phyloP scores from a whole-genome alignment of 208 protist species.

The Herpetomonas samuelpessoai region DNA sequence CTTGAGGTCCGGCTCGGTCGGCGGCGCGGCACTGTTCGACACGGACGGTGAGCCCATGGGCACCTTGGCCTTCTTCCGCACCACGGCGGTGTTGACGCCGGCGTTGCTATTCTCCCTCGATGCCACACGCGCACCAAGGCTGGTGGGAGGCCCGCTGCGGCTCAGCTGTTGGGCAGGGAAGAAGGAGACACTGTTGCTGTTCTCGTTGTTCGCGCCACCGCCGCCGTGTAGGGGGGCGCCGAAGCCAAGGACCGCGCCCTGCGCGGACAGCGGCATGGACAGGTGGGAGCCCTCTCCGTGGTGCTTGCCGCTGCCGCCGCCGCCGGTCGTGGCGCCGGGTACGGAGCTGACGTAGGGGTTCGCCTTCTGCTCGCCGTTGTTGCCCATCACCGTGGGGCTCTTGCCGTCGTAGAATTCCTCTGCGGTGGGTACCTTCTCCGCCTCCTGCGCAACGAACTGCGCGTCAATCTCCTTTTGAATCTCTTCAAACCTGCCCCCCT shows the following conservation, averaged over 20 bases:
- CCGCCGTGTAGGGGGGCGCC: conserved; percentile 2
- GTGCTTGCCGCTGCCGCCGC: conserved; percentile 28
- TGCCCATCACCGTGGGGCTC: conserved; percentile 1
- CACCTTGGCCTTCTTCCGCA: conserved; percentile 73
- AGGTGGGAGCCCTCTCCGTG: conserved; percentile 46
- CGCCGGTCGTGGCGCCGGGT: conserved; percentile 48
- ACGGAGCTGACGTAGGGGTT: conserved; percentile 49
- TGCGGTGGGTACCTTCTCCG: conserved; percentile 31
- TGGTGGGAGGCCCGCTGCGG: conserved; percentile 26
- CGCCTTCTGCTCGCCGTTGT: conserved; percentile 51
- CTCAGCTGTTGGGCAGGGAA: conserved; percentile 60
- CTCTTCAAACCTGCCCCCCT: conserved; percentile 36
- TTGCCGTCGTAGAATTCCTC: conserved; percentile 31
- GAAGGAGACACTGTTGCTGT: conserved; percentile 76
- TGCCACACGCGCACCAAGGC: conserved; percentile 23
- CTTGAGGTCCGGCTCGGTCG: conserved; percentile 25
- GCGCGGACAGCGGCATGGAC: conserved; percentile 75
- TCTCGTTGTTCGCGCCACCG: conserved; percentile 51
- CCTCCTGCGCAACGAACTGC: conserved; percentile 41
- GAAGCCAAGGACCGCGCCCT: conserved; percentile 37
- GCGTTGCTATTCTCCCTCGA: conserved; percentile 28
- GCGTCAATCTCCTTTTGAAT: conserved; percentile 42
- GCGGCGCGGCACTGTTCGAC: not conserved
- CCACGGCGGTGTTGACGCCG: conserved; percentile 20
- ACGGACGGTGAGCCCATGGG: not conserved